Evolutionary conservation across 371 early-diverging fungal genomes (phyloP), one percentile per base, ranked within the genome.

Genomic region (Syncephalastrum sp.): DNA sequence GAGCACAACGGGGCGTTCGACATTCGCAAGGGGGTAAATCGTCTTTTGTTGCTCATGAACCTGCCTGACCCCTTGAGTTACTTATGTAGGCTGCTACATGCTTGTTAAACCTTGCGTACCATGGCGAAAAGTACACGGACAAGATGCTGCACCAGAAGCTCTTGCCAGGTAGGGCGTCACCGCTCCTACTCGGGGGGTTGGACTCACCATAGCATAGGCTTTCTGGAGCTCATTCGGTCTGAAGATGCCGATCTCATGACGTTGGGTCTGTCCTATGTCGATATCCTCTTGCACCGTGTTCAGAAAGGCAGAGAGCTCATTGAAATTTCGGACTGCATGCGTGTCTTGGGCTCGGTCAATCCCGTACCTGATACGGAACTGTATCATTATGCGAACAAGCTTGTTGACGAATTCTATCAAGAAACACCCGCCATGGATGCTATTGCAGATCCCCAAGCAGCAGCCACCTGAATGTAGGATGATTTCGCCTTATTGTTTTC

Each of bases 1-100:
- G 79, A 67, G 25, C 68, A 78, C 21, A 74, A 77, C 42, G 72
- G 74, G 10, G 80, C 79, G 23, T 86, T 80, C 63, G 87, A 86
- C 55, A 82, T 84, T 54, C 84, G 87, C 44, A 81, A 84, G 69
- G 85, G 83, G 65, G 86, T 83, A 70, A 56, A 58, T 50, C 3
- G n/a, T 4, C 2, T 5, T 17, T 21, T 5, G 16, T 38, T 43
- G 5, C 17, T 13, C 3, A 16, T 42, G n/a, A 41, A 25, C 46
- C 49, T 19, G 19, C 19, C 15, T 1, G 33, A 15, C 14, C 13
- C 46, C 15, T 47, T 12, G 15, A 33, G n/a, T 23, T 33, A 25
- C 14, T 44, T 16, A 15, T 47, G 23, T 63, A 83, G 83, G 84
- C 84, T 4, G 82, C 82, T 4, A 74, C 70, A 50, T 74, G 81